These are phyloP conservation scores for Saccharomyces kudriavzevii DNA, from an alignment of 805 yeast genomes.

Conservation along the genomic window DNA sequence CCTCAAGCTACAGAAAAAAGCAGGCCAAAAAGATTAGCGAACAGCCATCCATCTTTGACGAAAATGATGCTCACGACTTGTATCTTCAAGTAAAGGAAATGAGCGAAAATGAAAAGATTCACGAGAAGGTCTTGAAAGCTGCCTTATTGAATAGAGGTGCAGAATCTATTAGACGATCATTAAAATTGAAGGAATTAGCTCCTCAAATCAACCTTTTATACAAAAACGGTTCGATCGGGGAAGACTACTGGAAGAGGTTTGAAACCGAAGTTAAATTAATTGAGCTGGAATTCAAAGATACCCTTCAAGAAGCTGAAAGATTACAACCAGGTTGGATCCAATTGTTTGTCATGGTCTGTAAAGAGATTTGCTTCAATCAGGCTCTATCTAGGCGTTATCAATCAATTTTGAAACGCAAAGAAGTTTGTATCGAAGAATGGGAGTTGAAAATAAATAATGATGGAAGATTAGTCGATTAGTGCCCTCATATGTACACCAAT, in stretches of 20 bases:
- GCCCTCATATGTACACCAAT: slow-evolving; percentile 5
- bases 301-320: slow-evolving; percentile 65
- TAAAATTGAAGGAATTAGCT: slow-evolving; percentile 73
- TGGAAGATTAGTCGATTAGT: slow-evolving; percentile 21
- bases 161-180: slow-evolving; percentile 76
- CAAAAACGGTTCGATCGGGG: slow-evolving; percentile 86
- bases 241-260: slow-evolving; percentile 74
- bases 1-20: slow-evolving; percentile 59
- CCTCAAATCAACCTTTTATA: slow-evolving; percentile 62
- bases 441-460: slow-evolving; percentile 24
- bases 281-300: slow-evolving; percentile 71
- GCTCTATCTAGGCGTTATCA: slow-evolving; percentile 71
- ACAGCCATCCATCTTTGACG: slow-evolving; percentile 66
- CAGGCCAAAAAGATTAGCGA: slow-evolving; percentile 41
- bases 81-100: slow-evolving; percentile 50
- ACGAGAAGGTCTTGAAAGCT: slow-evolving; percentile 69
- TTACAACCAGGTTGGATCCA: slow-evolving; percentile 76
- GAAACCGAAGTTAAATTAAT: slow-evolving; percentile 69
- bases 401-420: slow-evolving; percentile 35
- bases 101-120: slow-evolving; percentile 41
- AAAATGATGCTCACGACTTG: slow-evolving; percentile 56
- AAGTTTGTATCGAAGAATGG: slow-evolving; percentile 26
- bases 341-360: slow-evolving; percentile 65
- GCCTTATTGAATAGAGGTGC: slow-evolving; percentile 67
- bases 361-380: slow-evolving; percentile 86